Evolutionary conservation across 768 basidiomycete species (phyloP).

Genomic region (Fomitopsis serialis): DNA sequence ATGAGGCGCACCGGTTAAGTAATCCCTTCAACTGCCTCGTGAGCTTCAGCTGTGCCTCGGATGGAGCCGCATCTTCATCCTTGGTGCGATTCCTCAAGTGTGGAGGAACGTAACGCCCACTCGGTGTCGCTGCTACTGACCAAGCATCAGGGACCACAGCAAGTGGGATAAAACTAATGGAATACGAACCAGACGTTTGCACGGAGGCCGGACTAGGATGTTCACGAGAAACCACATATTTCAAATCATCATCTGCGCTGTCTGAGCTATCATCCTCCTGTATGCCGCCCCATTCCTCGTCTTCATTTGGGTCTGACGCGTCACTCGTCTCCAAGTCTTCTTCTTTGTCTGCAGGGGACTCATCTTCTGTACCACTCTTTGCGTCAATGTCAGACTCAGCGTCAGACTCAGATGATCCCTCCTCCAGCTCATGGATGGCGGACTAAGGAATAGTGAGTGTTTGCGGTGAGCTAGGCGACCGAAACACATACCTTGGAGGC

Average conservation of each 20-base stretch:
- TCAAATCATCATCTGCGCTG: constrained; percentile 9
- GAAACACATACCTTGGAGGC: not conserved
- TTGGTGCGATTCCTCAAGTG: constrained; percentile 54
- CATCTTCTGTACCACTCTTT: constrained; percentile 20
- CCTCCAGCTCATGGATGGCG: not conserved
- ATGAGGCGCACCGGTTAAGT: constrained; percentile 63
- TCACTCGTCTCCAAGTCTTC: constrained; percentile 10
- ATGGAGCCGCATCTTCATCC: constrained; percentile 27
- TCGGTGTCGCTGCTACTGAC: not conserved
- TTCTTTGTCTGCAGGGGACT: constrained; percentile 8
- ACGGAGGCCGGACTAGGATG: too few species aligned
- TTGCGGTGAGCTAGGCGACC: not conserved
- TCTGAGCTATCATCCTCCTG: constrained; percentile 11
- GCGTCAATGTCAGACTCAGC: constrained; percentile 15
- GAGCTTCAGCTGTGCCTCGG: constrained; percentile 49
- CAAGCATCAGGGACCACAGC: not conserved
- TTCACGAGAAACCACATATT: too few species aligned
- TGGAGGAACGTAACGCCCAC: constrained; percentile 70
- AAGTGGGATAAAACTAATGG: not conserved
- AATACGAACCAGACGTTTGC: too few species aligned
- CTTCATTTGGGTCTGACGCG: constrained; percentile 2
- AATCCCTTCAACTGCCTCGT: constrained; percentile 78
- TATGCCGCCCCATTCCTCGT: constrained; percentile 3
- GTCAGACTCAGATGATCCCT: constrained; percentile 11
- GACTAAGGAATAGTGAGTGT: not conserved